Base-by-base conservation (phyloP, 176 grass and related monocot species). In the Canna indica region DNA sequence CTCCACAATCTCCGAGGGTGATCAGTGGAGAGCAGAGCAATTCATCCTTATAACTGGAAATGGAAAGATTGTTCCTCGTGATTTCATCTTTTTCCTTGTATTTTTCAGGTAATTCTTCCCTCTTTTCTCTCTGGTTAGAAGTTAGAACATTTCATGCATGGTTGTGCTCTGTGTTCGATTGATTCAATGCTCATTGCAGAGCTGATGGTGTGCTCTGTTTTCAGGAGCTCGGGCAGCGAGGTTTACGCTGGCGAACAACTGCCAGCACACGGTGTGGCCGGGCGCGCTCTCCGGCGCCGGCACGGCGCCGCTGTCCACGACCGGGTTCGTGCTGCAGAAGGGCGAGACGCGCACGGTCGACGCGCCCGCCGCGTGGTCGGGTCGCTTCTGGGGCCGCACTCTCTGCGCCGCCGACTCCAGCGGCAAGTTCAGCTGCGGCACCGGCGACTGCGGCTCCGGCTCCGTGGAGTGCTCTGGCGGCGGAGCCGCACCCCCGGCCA, bases 381-480 rank as follows among this genome's bases (percentile, higher is more conserved):
- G 93, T 0, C 93, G 93, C 35, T 84, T 97, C 78, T 97, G 93
- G 93, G 93, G 79, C 27, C 93, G 93, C 64, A 85, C 93, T 3
- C 83, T 90, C 75, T 97, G 93, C 78, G 50, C 93, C 52, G 34
- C 87, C 14, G 84, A 96, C 59, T 41, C 59, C 14, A 24, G 79
- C 17, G 86, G 84, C 61, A 87, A 77, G 73, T 87, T 97, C 81
- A 22, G 67, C 82, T 97, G 93, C 77, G 75, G 26, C 56, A 97
- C 93, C 9, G 93, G 86, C 1, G 93, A 96, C 75, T 96, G 93
- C 68, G 86, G 93, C 34, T 85, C 86, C 0, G 79, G 88, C 0
- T 39, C 4, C 1, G 42, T 97, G 53, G 79, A 83, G 76, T 97
- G 93, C 84, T 81, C 76, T 70, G 93, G 93, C 3, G 32, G 42